Evolutionary conservation across 306 rosid species (phyloP).

Genomic region (Quillaja saponaria): DNA sequence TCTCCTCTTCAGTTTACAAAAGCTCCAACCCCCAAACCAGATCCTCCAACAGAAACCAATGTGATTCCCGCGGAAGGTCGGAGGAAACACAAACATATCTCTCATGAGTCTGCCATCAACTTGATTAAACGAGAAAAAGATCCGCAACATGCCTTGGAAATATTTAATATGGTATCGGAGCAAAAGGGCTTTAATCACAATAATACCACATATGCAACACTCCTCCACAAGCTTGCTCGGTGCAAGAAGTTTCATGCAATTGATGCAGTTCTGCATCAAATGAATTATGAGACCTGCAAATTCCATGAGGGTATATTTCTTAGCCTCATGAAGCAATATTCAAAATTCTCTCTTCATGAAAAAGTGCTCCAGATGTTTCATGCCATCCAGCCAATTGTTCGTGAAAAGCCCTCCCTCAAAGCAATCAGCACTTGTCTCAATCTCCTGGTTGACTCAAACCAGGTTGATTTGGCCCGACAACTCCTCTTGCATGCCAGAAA

Average conservation of each 20-base stretch:
- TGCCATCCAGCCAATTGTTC: constrained; percentile 60
- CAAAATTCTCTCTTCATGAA: constrained; percentile 58
- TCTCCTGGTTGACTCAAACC: constrained; percentile 59
- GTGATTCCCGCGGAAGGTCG: constrained; percentile 18
- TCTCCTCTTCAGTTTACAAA: constrained; percentile 61
- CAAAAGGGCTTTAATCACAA: constrained; percentile 84
- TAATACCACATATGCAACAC: constrained; percentile 59
- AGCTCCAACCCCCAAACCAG: constrained; percentile 41
- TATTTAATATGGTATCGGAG: constrained; percentile 68
- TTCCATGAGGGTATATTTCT: constrained; percentile 79
- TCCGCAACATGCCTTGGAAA: constrained; percentile 74
- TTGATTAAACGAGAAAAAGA: constrained; percentile 77
- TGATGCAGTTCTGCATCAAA: constrained; percentile 64
- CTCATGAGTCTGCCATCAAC: constrained; percentile 61
- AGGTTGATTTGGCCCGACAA: constrained; percentile 63
- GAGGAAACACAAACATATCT: constrained; percentile 51
- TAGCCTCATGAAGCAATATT: constrained; percentile 78
- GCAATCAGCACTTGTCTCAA: constrained; percentile 84
- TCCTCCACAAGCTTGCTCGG: constrained; percentile 75
- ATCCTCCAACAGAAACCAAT: constrained; percentile 44
- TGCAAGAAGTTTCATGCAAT: constrained; percentile 67
- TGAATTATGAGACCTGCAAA: constrained; percentile 80
- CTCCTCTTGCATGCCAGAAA: constrained; percentile 63
- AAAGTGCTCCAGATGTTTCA: constrained; percentile 65
- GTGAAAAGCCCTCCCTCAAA: constrained; percentile 76